A percentile compares a stretch with the other conserved stretches of the same genome.
Evolutionary conservation across 1,139 yeast genomes (phyloP).

Genomic region (Schizosaccharomyces versatilis): DNA sequence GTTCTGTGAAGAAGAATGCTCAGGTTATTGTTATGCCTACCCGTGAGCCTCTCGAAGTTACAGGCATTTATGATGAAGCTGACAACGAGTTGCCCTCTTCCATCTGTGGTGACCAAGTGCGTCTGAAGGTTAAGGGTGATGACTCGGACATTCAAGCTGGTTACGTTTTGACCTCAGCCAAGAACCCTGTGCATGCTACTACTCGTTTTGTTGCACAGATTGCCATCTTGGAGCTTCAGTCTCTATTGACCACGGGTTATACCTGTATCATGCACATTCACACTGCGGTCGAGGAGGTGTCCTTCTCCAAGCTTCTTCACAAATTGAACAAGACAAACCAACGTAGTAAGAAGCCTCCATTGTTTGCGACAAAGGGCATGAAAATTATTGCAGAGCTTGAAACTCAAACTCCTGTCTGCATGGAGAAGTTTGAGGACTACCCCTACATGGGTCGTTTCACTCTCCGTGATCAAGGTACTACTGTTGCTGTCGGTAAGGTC

Average conservation of each 20-base stretch:
- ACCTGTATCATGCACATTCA: slow-evolving; percentile 97
- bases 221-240: slow-evolving; percentile 86
- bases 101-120: slow-evolving; percentile 88
- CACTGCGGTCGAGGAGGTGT: slow-evolving; percentile 92
- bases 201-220: slow-evolving; percentile 85
- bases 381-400: slow-evolving; percentile 84
- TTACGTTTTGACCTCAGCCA: slow-evolving; percentile 66
- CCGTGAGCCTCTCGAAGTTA: slow-evolving; percentile 58
- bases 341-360: slow-evolving; percentile 89
- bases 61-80: slow-evolving; percentile 75
- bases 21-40: slow-evolving; percentile 79
- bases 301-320: slow-evolving; percentile 60
- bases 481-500: slow-evolving; percentile 95
- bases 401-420: slow-evolving; percentile 43
- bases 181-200: slow-evolving; percentile 76
- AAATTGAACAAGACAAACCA: slow-evolving; percentile 90
- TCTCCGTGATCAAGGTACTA: slow-evolving; percentile 90
- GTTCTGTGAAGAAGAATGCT: slow-evolving; percentile 65
- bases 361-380: slow-evolving; percentile 97
- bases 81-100: slow-evolving; percentile 87
- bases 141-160: slow-evolving; percentile 90
- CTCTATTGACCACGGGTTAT: slow-evolving; percentile 83
- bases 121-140: slow-evolving; percentile 76
- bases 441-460: slow-evolving; percentile 96
- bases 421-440: slow-evolving; percentile 75